Conservation (phyloP, 495 filamentous ascomycete genomes). For the Poronia punctata region DNA sequence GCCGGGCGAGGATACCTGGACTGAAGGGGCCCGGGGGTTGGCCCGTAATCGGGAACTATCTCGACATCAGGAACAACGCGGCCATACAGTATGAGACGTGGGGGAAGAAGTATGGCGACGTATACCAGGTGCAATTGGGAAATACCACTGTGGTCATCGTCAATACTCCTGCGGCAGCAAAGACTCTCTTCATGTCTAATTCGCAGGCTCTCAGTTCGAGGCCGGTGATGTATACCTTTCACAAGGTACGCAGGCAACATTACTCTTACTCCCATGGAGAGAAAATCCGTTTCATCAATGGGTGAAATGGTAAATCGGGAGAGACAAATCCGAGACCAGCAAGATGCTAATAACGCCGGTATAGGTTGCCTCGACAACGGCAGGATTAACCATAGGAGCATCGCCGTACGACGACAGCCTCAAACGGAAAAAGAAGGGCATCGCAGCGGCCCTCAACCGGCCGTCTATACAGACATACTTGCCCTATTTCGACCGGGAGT, state of each 20-base stretch:
- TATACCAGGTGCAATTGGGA: slow-evolving; percentile 60
- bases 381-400: slow-evolving; percentile 60
- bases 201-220: slow-evolving; percentile 48
- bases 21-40: slow-evolving; percentile 50
- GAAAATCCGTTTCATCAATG: slow-evolving; percentile 1
- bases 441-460: slow-evolving; percentile 55
- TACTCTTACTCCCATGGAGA: not conserved
- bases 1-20: slow-evolving; percentile 40
- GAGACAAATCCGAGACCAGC: not conserved
- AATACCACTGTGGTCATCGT: slow-evolving; percentile 56
- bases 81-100: slow-evolving; percentile 54
- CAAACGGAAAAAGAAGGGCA: slow-evolving; percentile 58
- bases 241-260: slow-evolving; percentile 55
- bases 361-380: slow-evolving; percentile 54
- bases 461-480: slow-evolving; percentile 55
- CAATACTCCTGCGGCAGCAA: slow-evolving; percentile 51
- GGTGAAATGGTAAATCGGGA: too few species aligned
- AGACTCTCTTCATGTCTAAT: slow-evolving; percentile 51
- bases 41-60: slow-evolving; percentile 58
- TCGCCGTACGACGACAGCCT: slow-evolving; percentile 56
- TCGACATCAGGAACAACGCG: slow-evolving; percentile 51
- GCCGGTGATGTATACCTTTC: slow-evolving; percentile 59
- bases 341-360: not conserved
- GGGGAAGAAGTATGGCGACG: slow-evolving; percentile 49
- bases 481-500: slow-evolving; percentile 54